A percentile compares a stretch with the other conserved stretches of the same genome.
Evolutionary conservation across 2,329 filamentous ascomycete genomes (phyloP).

Genomic region (Trichoderma harzianum): DNA sequence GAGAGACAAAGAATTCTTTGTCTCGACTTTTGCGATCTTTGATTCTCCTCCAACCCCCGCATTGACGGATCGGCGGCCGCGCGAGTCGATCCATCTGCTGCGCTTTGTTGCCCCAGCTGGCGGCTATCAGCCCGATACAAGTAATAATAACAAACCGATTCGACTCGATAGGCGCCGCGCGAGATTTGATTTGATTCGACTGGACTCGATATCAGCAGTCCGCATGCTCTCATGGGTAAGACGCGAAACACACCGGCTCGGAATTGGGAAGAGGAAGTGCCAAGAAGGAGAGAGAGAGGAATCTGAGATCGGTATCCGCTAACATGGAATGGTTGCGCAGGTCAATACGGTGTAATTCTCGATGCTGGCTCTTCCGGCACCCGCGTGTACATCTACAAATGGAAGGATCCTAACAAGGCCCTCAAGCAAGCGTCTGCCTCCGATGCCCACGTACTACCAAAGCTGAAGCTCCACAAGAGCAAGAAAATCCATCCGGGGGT

Average conservation of each 20-base stretch:
- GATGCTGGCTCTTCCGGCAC: constrained; percentile 98
- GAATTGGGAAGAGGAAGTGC: neutral
- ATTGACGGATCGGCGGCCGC: neutral
- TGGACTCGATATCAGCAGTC: neutral
- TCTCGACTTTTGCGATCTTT: neutral
- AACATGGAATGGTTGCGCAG: constrained; percentile 31
- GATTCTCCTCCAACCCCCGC: neutral
- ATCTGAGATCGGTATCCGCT: neutral
- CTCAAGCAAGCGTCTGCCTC: constrained; percentile 45
- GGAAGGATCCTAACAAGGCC: constrained; percentile 73
- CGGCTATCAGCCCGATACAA: neutral
- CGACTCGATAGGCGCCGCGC: neutral
- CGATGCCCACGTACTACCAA: constrained; percentile 64
- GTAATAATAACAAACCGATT: neutral
- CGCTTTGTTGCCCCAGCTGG: neutral
- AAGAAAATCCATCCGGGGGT: constrained; percentile 94
- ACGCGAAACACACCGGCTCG: neutral
- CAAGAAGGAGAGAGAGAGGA: neutral
- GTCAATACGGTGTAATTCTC: constrained; percentile 86
- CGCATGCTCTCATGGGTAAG: constrained; percentile 13
- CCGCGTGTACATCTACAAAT: constrained; percentile 89
- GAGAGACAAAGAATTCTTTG: neutral
- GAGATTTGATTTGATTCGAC: neutral
- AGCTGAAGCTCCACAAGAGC: constrained; percentile 78
- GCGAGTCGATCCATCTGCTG: neutral